These are phyloP conservation scores for Acacia concinna DNA, from an alignment of 331 rosid species.

Conservation along the genomic window DNA sequence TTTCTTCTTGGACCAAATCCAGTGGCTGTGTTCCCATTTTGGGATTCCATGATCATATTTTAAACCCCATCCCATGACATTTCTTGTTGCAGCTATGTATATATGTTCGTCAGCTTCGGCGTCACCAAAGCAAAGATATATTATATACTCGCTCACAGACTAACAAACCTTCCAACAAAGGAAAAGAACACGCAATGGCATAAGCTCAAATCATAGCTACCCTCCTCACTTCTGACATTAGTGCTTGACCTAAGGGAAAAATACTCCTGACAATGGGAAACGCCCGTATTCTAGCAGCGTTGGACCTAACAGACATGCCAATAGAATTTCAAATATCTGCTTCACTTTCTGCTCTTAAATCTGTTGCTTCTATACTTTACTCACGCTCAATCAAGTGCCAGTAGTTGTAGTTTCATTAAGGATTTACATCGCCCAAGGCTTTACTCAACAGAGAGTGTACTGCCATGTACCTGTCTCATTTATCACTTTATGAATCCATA, in stretches of 20 bases:
- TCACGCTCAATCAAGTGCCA: constrained; percentile 5
- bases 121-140: neutral
- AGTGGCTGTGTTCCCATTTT: neutral
- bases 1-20: neutral
- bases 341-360: constrained; percentile 30
- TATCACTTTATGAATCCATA: neutral
- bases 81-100: neutral
- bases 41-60: neutral
- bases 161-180: neutral
- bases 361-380: constrained; percentile 18
- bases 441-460: neutral
- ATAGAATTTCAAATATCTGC: constrained; percentile 25
- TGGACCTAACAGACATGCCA: constrained; percentile 25
- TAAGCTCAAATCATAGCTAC: neutral
- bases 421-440: neutral
- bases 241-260: constrained; percentile 22
- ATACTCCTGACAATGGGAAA: constrained; percentile 23
- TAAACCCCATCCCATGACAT: neutral
- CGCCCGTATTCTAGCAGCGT: constrained; percentile 30
- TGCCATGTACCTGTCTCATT: neutral
- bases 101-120: neutral
- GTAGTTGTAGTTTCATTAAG: neutral
- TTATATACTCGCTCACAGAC: neutral
- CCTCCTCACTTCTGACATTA: constrained; percentile 2
- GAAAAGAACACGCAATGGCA: neutral